Percentiles rank a stretch among this genome's conserved stretches.
Evolutionary conservation across 345 rosid species (phyloP).

Genomic region (Capsella bursapastoris): DNA sequence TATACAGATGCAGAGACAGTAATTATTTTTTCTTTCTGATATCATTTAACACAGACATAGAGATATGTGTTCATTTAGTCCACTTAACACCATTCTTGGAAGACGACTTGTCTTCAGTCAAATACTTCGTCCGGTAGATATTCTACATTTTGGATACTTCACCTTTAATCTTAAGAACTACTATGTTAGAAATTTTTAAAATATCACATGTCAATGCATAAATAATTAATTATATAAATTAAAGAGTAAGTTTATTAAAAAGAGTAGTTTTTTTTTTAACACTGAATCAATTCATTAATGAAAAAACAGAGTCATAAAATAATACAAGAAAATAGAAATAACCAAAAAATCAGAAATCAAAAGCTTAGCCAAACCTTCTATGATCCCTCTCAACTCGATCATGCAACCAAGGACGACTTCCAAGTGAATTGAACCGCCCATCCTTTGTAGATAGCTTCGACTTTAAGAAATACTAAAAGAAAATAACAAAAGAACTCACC

Average conservation of each 20-base stretch:
- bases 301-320: too few species aligned
- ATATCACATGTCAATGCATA: constrained; percentile 5
- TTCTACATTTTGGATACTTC: not conserved
- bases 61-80: constrained; percentile 26
- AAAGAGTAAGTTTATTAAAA: too few species aligned
- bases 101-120: constrained; percentile 33
- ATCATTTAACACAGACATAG: constrained; percentile 16
- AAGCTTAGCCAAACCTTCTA: too few species aligned
- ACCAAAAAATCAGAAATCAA: too few species aligned
- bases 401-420: too few species aligned
- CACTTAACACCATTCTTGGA: constrained; percentile 31
- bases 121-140: constrained; percentile 34
- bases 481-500: not conserved
- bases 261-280: not conserved
- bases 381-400: too few species aligned
- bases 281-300: too few species aligned
- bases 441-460: constrained; percentile 26
- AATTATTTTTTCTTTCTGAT: constrained; percentile 9
- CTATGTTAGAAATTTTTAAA: not conserved
- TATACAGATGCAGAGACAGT: constrained; percentile 30
- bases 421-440: too few species aligned
- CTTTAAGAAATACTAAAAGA: not conserved
- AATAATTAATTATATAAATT: not conserved
- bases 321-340: too few species aligned
- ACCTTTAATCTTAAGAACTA: not conserved